Evolutionary conservation across 352 stramenopile species (phyloP).

Genomic region (Phytophthora lateralis): DNA sequence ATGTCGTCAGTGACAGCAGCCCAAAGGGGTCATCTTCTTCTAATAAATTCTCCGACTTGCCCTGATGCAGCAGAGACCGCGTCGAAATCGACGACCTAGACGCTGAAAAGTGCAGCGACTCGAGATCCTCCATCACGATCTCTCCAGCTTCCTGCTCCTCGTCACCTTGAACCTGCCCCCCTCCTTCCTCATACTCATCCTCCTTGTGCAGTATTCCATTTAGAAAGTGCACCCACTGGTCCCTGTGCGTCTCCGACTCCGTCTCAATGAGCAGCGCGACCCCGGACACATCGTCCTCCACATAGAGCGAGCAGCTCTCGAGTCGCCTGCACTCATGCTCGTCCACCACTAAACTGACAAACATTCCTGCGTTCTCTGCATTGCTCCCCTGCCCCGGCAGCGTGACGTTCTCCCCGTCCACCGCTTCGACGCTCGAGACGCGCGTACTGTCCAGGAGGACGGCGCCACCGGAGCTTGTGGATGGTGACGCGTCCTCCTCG

Average conservation of each 20-base stretch:
- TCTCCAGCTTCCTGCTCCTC: constrained; percentile 16
- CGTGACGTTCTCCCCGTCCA: constrained; percentile 43
- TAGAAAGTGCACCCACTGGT: constrained; percentile 41
- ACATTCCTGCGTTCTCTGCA: constrained; percentile 7
- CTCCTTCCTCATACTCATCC: constrained; percentile 5
- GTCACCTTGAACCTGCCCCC: constrained; percentile 7
- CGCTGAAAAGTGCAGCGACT: constrained; percentile 22
- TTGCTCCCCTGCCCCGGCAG: constrained; percentile 18
- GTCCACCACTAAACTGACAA: constrained; percentile 11
- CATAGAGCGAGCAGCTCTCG: constrained; percentile 54
- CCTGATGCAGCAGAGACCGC: constrained; percentile 43
- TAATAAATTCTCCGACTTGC: constrained; percentile 45
- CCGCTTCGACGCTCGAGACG: constrained; percentile 49
- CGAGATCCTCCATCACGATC: constrained; percentile 30
- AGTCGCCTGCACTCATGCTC: constrained; percentile 34
- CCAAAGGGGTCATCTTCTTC: constrained; percentile 53
- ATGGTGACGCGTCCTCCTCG: constrained; percentile 18
- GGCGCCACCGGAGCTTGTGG: constrained; percentile 16
- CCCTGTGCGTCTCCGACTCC: constrained; percentile 33
- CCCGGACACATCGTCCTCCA: constrained; percentile 37
- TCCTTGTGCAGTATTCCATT: constrained; percentile 11
- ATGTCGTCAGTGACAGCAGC: constrained; percentile 51
- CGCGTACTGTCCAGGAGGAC: constrained; percentile 38
- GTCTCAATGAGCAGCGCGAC: constrained; percentile 35
- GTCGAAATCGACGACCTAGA: constrained; percentile 28